Evolutionary conservation across 2,329 filamentous ascomycete genomes (phyloP), one percentile per base, ranked within the genome.

Genomic region (Aspergillus niger): DNA sequence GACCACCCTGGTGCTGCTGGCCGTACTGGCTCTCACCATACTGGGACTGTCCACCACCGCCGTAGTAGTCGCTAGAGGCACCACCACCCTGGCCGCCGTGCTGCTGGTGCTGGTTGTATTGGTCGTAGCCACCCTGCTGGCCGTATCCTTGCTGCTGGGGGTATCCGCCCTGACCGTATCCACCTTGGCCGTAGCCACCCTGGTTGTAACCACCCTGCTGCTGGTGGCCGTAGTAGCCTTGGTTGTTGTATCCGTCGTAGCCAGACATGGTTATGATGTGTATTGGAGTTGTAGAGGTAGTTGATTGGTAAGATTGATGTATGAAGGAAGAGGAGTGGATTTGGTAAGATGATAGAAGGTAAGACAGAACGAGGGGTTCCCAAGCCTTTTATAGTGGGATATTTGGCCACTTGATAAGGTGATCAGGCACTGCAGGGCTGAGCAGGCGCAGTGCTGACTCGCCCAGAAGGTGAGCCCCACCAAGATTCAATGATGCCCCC

Each of bases 91-190:
- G 57, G 22, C 49, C 39, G 48, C 52, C 30, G 57, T 64, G 63
- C 43, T 63, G 39, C 22, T 56, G 32, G 4, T 64, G 63, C 38
- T 63, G 39, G 28, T 56, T 48, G 13, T 52, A 59, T 50, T 69
- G 64, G 20, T 59, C 53, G 51, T 62, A 56, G 17, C 57, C 47
- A 3, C 17, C 17, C 44, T 72, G 67, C 58, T 70, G 71, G 65
- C 70, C 63, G 60, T 70, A 66, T 49, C 71, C 68, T 58, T 76
- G 55, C 67, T 70, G 67, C 22, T 48, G 55, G 10, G 41, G 41
- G 17, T 53, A 57, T 36, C 51, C 50, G 61, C 64, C 64, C 65
- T 72, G 69, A 55, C 73, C 69, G 62, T 55, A 55, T 24, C 53
- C 53, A 13, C 39, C 38, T 50, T 69, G 69, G 65, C 70, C 61